Evolutionary conservation across 768 basidiomycete species (phyloP).

Genomic region (Lyophyllum semitale): DNA sequence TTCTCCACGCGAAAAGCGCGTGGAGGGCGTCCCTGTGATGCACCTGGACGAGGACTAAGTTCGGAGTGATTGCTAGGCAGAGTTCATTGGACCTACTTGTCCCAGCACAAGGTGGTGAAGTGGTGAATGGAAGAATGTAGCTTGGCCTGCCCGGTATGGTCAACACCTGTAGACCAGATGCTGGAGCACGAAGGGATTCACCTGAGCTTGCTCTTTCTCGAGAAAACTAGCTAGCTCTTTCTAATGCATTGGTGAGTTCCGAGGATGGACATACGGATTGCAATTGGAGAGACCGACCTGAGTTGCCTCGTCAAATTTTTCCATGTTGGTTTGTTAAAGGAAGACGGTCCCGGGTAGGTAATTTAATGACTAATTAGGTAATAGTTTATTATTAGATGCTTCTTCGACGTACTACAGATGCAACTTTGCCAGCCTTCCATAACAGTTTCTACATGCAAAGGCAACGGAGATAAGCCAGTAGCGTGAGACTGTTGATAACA

Average conservation of each 20-base stretch:
- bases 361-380: slow-evolving; percentile 13
- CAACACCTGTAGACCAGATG: slow-evolving; percentile 1
- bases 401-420: neutral
- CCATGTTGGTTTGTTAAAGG: slow-evolving; percentile 39
- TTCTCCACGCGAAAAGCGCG: slow-evolving; percentile 77
- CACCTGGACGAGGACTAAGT: slow-evolving; percentile 54
- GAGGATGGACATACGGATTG: neutral
- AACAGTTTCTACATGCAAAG: slow-evolving; percentile 11
- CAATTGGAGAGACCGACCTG: slow-evolving; percentile 46
- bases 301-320: slow-evolving; percentile 77
- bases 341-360: neutral
- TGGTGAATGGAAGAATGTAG: slow-evolving; percentile 72
- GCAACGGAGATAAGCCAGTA: slow-evolving; percentile 13
- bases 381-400: slow-evolving; percentile 10
- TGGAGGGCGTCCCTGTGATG: slow-evolving; percentile 76
- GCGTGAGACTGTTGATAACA: slow-evolving; percentile 11
- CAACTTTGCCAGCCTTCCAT: slow-evolving; percentile 14
- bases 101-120: slow-evolving; percentile 87
- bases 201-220: slow-evolving; percentile 82
- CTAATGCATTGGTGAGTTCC: slow-evolving; percentile 38
- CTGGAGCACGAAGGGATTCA: slow-evolving; percentile 31
- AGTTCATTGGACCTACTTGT: slow-evolving; percentile 65
- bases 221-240: slow-evolving; percentile 82
- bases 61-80: slow-evolving; percentile 1
- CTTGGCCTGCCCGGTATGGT: slow-evolving; percentile 36